phyloP scores from a whole-genome alignment of 2,329 filamentous ascomycete genomes.

The Chaetothyriales sp. region DNA sequence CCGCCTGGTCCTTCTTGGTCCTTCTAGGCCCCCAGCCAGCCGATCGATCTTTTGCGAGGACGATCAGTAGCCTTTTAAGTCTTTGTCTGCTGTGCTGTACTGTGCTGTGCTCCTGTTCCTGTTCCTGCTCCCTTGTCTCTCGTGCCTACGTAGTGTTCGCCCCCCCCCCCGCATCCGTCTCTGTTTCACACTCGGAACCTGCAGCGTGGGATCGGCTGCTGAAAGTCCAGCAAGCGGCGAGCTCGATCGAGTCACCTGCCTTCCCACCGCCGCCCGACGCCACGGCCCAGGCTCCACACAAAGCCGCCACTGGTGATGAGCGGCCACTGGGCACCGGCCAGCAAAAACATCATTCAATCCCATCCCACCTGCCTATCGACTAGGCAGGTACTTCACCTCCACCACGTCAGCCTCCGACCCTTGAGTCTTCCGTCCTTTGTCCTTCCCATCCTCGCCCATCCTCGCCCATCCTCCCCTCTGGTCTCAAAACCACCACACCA shows the following conservation, averaged over 20 bases:
- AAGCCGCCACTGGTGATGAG: background rate
- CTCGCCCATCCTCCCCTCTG: background rate
- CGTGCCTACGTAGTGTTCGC: background rate
- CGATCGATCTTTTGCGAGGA: no score
- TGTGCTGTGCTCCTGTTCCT: no score
- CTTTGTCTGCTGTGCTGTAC: no score
- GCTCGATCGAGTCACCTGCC: background rate
- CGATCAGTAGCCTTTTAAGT: no score
- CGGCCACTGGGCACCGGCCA: no score
- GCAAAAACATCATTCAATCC: background rate
- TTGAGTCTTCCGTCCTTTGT: background rate
- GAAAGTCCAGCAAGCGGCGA: background rate
- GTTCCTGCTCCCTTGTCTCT: background rate
- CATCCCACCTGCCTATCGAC: background rate
- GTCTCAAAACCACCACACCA: background rate
- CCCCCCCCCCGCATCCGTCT: background rate
- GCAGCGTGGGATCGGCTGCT: background rate
- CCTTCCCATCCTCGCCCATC: background rate
- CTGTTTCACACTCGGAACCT: background rate
- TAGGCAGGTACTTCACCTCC: background rate
- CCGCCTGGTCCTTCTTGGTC: no score
- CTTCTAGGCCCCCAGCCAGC: no score
- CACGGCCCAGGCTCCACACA: background rate
- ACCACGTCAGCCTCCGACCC: background rate
- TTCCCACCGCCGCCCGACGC: background rate